Evolutionary conservation across 192 early-diverging fungal genomes (phyloP).

Genomic region (Linnemannia hyalina): DNA sequence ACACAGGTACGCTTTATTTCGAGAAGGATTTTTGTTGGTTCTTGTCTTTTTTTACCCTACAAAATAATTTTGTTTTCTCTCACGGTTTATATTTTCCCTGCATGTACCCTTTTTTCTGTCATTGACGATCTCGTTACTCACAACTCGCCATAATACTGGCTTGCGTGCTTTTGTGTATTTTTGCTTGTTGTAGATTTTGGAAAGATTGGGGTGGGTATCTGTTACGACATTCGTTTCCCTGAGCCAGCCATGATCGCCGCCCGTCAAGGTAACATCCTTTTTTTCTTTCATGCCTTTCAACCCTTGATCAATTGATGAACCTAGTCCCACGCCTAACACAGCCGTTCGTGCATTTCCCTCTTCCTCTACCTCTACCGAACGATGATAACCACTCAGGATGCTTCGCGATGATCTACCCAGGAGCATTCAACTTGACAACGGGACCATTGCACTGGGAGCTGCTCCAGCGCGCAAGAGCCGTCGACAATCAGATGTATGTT

Average conservation of each 20-base stretch:
- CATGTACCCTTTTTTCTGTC: neutral
- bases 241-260: constrained; percentile 97
- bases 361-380: too few relatives aligned
- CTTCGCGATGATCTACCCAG: constrained; percentile 96
- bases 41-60: constrained; percentile 1
- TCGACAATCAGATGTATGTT: constrained; percentile 96
- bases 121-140: neutral
- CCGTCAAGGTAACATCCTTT: constrained; percentile 62
- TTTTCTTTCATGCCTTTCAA: neutral
- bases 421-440: constrained; percentile 96
- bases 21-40: neutral
- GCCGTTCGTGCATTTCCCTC: neutral
- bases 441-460: constrained; percentile 97
- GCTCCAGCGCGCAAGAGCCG: constrained; percentile 72
- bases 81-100: constrained; percentile 12
- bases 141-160: neutral
- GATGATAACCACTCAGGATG: constrained; percentile 62
- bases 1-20: constrained; percentile 65
- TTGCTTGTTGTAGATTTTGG: constrained; percentile 72
- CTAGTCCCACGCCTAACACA: neutral
- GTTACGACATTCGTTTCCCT: constrained; percentile 97
- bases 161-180: neutral
- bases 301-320: neutral
- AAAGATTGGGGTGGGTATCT: constrained; percentile 92
- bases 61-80: constrained; percentile 17